phyloP scores from a whole-genome alignment of 2,329 filamentous ascomycete species.

The Teratosphaeriaceae sp. region DNA sequence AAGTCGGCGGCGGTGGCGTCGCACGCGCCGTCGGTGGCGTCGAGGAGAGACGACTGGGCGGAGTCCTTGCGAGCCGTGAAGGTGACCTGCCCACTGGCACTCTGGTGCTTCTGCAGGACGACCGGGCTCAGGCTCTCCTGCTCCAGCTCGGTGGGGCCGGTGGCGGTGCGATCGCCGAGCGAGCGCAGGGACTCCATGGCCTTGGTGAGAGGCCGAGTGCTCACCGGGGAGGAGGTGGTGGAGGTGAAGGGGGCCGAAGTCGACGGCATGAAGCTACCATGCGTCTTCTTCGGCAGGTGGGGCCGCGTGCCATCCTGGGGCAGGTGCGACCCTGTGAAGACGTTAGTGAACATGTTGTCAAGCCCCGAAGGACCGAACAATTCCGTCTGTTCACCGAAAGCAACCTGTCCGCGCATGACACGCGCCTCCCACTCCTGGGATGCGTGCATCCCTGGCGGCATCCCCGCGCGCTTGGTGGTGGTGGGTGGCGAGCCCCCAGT shows the following conservation, averaged over 20 bases:
- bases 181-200: slow-evolving; percentile 10
- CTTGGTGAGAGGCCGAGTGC: too few species aligned
- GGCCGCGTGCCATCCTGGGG: slow-evolving; percentile 12
- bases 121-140: slow-evolving; percentile 90
- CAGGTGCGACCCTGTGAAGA: slow-evolving; percentile 45
- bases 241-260: slow-evolving; percentile 62
- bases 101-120: slow-evolving; percentile 64
- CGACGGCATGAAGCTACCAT: too few species aligned
- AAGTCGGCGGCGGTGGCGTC: too few species aligned
- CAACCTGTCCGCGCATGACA: slow-evolving; percentile 68
- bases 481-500: too few species aligned
- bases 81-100: slow-evolving; percentile 56
- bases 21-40: too few species aligned
- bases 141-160: slow-evolving; percentile 69
- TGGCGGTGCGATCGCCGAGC: slow-evolving; percentile 47
- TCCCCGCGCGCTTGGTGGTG: not conserved
- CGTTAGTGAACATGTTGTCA: too few species aligned
- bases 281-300: slow-evolving; percentile 28
- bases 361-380: slow-evolving; percentile 80
- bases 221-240: slow-evolving; percentile 52
- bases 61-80: slow-evolving; percentile 47
- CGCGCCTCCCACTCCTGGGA: slow-evolving; percentile 89
- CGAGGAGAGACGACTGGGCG: too few species aligned
- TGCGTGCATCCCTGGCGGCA: slow-evolving; percentile 41
- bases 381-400: slow-evolving; percentile 78